Conservation (phyloP, 2,329 filamentous ascomycete species). For the Thermoascus crustaceus region DNA sequence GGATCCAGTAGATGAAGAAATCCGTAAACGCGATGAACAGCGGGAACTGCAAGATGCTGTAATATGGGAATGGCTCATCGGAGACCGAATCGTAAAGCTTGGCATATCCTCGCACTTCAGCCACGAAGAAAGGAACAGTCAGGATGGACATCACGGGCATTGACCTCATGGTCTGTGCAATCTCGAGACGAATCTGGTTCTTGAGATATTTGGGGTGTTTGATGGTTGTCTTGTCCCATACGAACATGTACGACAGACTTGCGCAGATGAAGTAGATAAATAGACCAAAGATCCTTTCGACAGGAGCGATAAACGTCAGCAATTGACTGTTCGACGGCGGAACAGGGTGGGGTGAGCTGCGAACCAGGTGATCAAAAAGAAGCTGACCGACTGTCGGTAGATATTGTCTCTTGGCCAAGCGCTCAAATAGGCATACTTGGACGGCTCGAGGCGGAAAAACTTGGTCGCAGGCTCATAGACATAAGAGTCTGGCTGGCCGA, state of each 20-base stretch:
- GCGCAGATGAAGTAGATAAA: slow-evolving; percentile 79
- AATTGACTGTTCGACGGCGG: background rate
- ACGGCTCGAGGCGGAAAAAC: slow-evolving; percentile 62
- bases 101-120: slow-evolving; percentile 74
- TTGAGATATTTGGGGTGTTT: slow-evolving; percentile 91
- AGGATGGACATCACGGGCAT: slow-evolving; percentile 77
- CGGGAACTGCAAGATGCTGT: slow-evolving; percentile 76
- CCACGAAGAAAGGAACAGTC: slow-evolving; percentile 72
- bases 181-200: slow-evolving; percentile 83
- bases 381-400: slow-evolving; percentile 62
- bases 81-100: slow-evolving; percentile 77
- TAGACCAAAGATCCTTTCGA: slow-evolving; percentile 69
- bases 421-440: slow-evolving; percentile 70
- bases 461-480: slow-evolving; percentile 63
- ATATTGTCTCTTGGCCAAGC: slow-evolving; percentile 69
- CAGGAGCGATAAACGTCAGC: slow-evolving; percentile 6
- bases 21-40: slow-evolving; percentile 85
- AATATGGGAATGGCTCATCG: slow-evolving; percentile 68
- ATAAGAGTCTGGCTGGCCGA: slow-evolving; percentile 38
- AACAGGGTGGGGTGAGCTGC: slow-evolving; percentile 5
- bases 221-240: slow-evolving; percentile 86
- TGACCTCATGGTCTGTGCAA: slow-evolving; percentile 65
- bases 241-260: slow-evolving; percentile 71
- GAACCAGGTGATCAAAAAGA: slow-evolving; percentile 83
- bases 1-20: slow-evolving; percentile 84